phyloP scores from a whole-genome alignment of 2,329 filamentous ascomycete species.

The Trichoderma sp. region DNA sequence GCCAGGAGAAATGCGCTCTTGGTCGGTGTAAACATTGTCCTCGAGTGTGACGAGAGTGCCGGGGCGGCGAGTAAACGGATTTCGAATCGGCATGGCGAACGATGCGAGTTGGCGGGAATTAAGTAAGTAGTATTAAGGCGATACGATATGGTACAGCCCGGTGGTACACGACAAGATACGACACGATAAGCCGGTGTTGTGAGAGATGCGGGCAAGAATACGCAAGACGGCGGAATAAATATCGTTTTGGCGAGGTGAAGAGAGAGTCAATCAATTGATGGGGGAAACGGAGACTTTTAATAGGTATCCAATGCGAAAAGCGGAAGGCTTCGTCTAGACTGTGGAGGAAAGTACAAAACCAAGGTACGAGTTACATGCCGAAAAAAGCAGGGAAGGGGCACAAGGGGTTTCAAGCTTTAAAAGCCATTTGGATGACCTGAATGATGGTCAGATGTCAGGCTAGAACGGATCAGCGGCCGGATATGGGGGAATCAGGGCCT shows the following conservation, averaged over 20 bases:
- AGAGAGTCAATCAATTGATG: slow-evolving; percentile 1
- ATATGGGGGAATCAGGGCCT: neutral
- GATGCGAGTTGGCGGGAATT: neutral
- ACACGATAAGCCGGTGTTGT: neutral
- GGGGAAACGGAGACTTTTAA: neutral
- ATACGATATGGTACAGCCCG: neutral
- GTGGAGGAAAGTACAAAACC: slow-evolving; percentile 4
- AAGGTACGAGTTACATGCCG: neutral
- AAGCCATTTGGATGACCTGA: neutral
- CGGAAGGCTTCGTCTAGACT: neutral
- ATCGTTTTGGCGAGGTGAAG: neutral
- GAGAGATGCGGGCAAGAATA: neutral
- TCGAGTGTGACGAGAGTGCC: slow-evolving; percentile 49
- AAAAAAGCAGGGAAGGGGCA: slow-evolving; percentile 1
- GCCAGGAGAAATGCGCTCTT: slow-evolving; percentile 36
- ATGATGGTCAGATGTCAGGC: slow-evolving; percentile 16
- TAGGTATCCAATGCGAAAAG: neutral
- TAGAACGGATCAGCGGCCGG: slow-evolving; percentile 13
- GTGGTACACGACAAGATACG: neutral
- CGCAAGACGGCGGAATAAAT: neutral
- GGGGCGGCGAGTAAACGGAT: slow-evolving; percentile 66
- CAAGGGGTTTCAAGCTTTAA: neutral
- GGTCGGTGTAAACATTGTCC: slow-evolving; percentile 54
- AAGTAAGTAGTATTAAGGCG: neutral
- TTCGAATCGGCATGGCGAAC: slow-evolving; percentile 66